Evolutionary conservation across 2,329 filamentous ascomycete species (phyloP).

Genomic region (Colletotrichum sojae): DNA sequence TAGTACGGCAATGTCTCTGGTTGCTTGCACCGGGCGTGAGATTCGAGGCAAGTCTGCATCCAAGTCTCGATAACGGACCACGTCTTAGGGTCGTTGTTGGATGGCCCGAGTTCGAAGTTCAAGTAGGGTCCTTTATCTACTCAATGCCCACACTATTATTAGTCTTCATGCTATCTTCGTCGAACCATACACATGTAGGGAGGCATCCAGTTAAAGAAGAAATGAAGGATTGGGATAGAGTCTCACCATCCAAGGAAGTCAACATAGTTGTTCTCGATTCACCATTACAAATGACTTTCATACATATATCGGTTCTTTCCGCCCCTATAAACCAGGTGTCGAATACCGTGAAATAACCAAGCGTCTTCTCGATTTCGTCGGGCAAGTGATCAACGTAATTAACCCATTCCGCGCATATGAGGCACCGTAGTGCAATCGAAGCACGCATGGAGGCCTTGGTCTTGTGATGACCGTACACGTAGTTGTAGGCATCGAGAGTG

Average conservation of each 20-base stretch:
- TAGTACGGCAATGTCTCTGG: fast-evolving
- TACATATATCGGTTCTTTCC: neutral
- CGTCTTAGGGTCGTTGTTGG: neutral
- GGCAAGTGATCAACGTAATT: neutral
- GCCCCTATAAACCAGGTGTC: too few species aligned
- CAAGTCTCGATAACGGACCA: neutral
- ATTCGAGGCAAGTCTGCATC: neutral
- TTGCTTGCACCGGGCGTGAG: neutral
- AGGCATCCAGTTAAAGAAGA: neutral
- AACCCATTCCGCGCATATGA: neutral
- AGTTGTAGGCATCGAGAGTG: fast-evolving
- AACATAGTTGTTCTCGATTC: too few species aligned
- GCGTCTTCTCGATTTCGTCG: neutral
- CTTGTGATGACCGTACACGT: neutral
- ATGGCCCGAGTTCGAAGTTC: neutral
- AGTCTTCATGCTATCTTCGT: neutral
- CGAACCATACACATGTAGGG: neutral
- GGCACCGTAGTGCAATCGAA: neutral
- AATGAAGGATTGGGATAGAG: neutral
- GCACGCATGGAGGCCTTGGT: neutral
- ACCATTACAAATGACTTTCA: neutral
- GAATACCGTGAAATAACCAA: neutral
- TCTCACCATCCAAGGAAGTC: neutral
- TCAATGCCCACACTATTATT: neutral
- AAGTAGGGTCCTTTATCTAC: too few species aligned